Base-by-base conservation (phyloP, 139 green algal genomes). In the Tetradesmus lagerheimii region DNA sequence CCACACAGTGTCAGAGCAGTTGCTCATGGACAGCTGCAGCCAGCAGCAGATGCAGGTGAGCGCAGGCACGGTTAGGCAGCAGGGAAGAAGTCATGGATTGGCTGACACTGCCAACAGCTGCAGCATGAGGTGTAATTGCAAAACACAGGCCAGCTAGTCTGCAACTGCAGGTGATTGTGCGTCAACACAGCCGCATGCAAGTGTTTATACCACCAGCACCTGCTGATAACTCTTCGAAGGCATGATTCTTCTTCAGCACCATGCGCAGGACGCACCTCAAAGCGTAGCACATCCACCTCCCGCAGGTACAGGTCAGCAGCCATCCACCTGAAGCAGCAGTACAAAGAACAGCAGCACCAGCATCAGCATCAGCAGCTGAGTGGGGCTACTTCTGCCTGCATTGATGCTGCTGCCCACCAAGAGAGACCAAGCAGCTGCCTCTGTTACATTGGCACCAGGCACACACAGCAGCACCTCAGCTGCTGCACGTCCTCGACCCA, bases 251-350 rank as follows among this genome's bases (percentile, higher is more conserved):
- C n/a, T n/a, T n/a, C n/a, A n/a, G n/a, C 47, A 38, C 12, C 71
- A 79, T n/a, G 15, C 77, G 45, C 8, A 0, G 23, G 12, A 0
- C 84, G 5, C 88, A 96, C 92, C 94, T 99, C 97, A 91, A 99
- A 98, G 29, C 96, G 92, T 89, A 99, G 93, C 8, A 94, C 91
- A 74, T 99, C 97, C 34, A 99, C 92, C 91, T 99, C 97, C 37
- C 94, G 87, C 71, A 99, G 90, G 93, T 99, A 99, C 84, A 99
- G 93, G 93, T 99, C 97, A 43, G 96, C 96, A 0, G 96, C 97
- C 91, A 98, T 99, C 94, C 98, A 98, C 74, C 78, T 86, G 77
- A 11, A 62, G 12, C 35, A n/a, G 35, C 27, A 38, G 75, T 41
- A 84, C 25, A 2, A 39, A 4, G 5, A 20, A n/a, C 39, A 62